Percentiles rank a stretch among this genome's conserved stretches.
These are phyloP conservation scores for Exophiala calicioides DNA, from an alignment of 2,329 filamentous ascomycete genomes.

Conservation along the genomic window DNA sequence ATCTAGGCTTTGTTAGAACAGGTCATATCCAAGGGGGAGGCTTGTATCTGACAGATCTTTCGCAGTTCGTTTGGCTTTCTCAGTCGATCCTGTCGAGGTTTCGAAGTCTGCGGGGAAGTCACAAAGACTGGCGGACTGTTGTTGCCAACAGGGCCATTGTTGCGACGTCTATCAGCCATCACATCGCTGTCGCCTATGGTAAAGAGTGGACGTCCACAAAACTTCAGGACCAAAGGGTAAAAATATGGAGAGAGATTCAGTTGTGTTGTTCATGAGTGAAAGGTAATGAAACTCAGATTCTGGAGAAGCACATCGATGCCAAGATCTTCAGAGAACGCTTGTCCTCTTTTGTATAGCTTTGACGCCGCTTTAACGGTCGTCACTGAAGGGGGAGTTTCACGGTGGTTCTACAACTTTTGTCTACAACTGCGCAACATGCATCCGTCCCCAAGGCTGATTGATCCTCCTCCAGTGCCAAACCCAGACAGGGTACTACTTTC, in stretches of 20 bases:
- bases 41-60: slow-evolving; percentile 74
- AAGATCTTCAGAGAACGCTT: too few relatives aligned
- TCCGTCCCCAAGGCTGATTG: too few relatives aligned
- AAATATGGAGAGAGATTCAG: too few relatives aligned
- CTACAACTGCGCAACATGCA: too few relatives aligned
- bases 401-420: too few relatives aligned
- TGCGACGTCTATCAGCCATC: slow-evolving; percentile 83
- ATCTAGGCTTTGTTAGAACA: slow-evolving; percentile 53
- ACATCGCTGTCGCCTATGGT: slow-evolving; percentile 29
- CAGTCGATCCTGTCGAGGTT: slow-evolving; percentile 53
- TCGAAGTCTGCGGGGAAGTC: slow-evolving; percentile 50
- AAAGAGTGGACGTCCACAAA: slow-evolving; percentile 22
- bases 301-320: too few relatives aligned
- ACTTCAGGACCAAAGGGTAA: slow-evolving; percentile 1
- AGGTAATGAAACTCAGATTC: too few relatives aligned
- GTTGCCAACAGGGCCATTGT: slow-evolving; percentile 81
- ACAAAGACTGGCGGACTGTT: slow-evolving; percentile 74
- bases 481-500: too few relatives aligned
- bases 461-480: too few relatives aligned
- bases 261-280: background rate
- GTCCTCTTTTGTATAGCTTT: too few relatives aligned
- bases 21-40: slow-evolving; percentile 1
- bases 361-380: too few relatives aligned
- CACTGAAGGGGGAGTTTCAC: too few relatives aligned
- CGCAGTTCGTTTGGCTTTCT: slow-evolving; percentile 71